These are phyloP conservation scores for Waltiozyma sp. DNA, from an alignment of 1,139 yeast species.

Conservation along the genomic window DNA sequence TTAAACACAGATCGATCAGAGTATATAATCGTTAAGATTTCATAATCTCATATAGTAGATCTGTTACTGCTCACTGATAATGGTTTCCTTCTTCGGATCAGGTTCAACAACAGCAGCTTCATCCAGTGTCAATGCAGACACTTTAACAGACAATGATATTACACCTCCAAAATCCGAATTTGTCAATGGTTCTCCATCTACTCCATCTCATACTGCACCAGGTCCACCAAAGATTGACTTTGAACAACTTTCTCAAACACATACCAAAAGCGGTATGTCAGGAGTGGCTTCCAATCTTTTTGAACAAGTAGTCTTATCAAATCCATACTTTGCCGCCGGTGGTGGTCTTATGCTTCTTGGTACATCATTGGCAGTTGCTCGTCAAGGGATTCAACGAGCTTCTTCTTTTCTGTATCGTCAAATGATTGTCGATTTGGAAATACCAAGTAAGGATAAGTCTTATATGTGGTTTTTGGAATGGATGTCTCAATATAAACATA, in stretches of 20 bases:
- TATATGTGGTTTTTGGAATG: constrained; percentile 93
- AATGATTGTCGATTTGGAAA: constrained; percentile 82
- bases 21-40: too few species aligned
- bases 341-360: constrained; percentile 95
- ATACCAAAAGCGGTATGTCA: constrained; percentile 13
- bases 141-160: too few species aligned
- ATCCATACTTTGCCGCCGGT: constrained; percentile 95
- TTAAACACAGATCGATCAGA: too few species aligned
- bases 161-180: neutral
- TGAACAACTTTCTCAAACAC: neutral
- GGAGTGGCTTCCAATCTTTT: constrained; percentile 15
- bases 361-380: constrained; percentile 68
- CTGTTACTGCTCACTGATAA: neutral
- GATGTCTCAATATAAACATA: constrained; percentile 77
- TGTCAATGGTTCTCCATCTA: constrained; percentile 1
- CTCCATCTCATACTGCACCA: constrained; percentile 7
- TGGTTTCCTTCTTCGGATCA: too few species aligned
- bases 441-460: constrained; percentile 87
- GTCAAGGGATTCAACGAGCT: constrained; percentile 56
- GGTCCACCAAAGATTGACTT: neutral
- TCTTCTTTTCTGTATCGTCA: constrained; percentile 69
- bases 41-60: too few species aligned
- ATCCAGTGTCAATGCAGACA: constrained; percentile 2
- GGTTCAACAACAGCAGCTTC: neutral
- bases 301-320: constrained; percentile 48